phyloP scores from a whole-genome alignment of 2,329 filamentous ascomycete species.

The Botrytis tulipae region DNA sequence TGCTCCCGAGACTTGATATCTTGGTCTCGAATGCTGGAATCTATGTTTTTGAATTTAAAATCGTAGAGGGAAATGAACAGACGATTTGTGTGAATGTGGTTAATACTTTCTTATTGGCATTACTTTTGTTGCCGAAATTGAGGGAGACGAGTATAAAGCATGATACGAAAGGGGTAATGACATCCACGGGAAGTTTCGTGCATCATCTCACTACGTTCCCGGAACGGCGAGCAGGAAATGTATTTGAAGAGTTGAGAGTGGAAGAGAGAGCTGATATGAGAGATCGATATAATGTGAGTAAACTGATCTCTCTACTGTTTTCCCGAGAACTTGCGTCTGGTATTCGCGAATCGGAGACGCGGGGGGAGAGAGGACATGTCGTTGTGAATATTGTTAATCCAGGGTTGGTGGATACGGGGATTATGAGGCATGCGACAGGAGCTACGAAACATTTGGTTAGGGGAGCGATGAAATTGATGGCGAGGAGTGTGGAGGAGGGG shows the following conservation, averaged over 20 bases:
- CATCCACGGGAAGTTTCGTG: background rate
- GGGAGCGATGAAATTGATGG: background rate
- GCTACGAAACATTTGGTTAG: background rate
- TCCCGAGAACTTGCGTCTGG: background rate
- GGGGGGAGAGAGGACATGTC: background rate
- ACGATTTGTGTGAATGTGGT: background rate
- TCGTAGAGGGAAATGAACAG: background rate
- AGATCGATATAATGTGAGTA: background rate
- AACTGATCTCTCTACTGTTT: background rate
- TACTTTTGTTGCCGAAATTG: background rate
- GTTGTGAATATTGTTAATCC: background rate
- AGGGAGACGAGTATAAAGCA: background rate
- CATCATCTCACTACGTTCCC: background rate
- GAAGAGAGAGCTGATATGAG: background rate
- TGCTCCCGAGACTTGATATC: background rate
- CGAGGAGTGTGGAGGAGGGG: background rate
- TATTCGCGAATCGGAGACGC: background rate
- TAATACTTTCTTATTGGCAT: background rate
- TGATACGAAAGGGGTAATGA: background rate
- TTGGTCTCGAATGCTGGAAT: background rate
- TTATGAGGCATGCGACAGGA: background rate
- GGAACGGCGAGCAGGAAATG: background rate
- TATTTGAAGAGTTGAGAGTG: background rate
- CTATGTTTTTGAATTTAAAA: background rate
- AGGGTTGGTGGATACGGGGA: background rate